A percentile compares a stretch with the other conserved stretches of the same genome.
These are phyloP conservation scores for Nadsonia commutata DNA, from an alignment of 1,139 yeast species.

Conservation along the genomic window DNA sequence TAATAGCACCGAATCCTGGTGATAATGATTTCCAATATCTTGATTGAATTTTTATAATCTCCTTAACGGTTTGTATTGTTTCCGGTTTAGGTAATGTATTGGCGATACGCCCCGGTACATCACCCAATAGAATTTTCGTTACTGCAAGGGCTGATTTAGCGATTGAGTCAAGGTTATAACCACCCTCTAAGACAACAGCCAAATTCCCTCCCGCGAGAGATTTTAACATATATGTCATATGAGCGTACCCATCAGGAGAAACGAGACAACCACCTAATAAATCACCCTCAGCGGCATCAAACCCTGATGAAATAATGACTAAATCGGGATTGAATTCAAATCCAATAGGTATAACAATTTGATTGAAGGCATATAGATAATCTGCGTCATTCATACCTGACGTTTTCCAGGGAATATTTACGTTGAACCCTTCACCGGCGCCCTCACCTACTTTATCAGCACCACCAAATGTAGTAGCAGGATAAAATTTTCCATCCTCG, in stretches of 20 bases:
- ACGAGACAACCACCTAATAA: slow-evolving; percentile 96
- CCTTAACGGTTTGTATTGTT: slow-evolving; percentile 74
- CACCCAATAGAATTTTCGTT: slow-evolving; percentile 82
- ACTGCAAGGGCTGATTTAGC: slow-evolving; percentile 86
- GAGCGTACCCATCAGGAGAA: slow-evolving; percentile 90
- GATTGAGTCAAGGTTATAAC: slow-evolving; percentile 83
- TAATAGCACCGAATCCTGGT: slow-evolving; percentile 43
- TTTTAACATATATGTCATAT: slow-evolving; percentile 86
- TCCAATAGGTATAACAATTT: slow-evolving; percentile 80
- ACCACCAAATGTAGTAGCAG: slow-evolving; percentile 77
- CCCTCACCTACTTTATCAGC: slow-evolving; percentile 74
- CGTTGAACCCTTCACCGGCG: slow-evolving; percentile 68
- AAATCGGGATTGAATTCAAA: slow-evolving; percentile 86
- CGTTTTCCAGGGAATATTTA: slow-evolving; percentile 91
- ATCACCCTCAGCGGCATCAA: slow-evolving; percentile 98
- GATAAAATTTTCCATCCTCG: slow-evolving; percentile 85
- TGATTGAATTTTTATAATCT: slow-evolving; percentile 68
- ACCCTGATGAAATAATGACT: slow-evolving; percentile 86
- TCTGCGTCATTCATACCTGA: slow-evolving; percentile 95
- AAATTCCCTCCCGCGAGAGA: slow-evolving; percentile 77
- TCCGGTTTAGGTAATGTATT: slow-evolving; percentile 50
- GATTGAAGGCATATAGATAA: slow-evolving; percentile 80
- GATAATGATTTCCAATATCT: slow-evolving; percentile 77
- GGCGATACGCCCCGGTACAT: slow-evolving; percentile 71
- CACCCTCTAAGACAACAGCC: slow-evolving; percentile 90